phyloP scores from a whole-genome alignment of 2,329 filamentous ascomycete species.

The Aspergillus floridensis region DNA sequence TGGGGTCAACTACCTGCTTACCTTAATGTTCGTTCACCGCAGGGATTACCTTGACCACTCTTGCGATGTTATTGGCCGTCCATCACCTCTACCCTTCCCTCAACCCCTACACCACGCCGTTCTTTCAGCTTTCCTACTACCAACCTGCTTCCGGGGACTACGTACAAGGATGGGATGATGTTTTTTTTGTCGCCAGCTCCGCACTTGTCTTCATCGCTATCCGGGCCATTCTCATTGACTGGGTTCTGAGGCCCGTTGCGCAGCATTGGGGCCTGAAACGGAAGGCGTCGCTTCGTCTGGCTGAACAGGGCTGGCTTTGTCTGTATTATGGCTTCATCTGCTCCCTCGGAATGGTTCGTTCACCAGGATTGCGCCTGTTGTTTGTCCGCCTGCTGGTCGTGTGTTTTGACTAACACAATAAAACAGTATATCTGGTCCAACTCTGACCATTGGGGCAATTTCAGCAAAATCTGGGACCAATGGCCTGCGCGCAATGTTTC shows the following conservation, averaged over 20 bases:
- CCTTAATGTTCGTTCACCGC: slow-evolving; percentile 1
- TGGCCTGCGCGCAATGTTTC: slow-evolving; percentile 78
- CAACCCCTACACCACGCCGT: slow-evolving; percentile 75
- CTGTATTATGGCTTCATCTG: slow-evolving; percentile 81
- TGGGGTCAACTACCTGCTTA: slow-evolving; percentile 1
- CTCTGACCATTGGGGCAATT: slow-evolving; percentile 74
- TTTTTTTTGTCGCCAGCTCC: slow-evolving; percentile 72
- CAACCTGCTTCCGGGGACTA: slow-evolving; percentile 68
- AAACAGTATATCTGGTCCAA: slow-evolving; percentile 73
- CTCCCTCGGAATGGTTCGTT: slow-evolving; percentile 74
- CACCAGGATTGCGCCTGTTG: background rate
- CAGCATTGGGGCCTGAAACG: slow-evolving; percentile 69
- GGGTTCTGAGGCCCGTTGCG: slow-evolving; percentile 76
- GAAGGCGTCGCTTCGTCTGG: slow-evolving; percentile 79
- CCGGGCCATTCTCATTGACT: slow-evolving; percentile 81
- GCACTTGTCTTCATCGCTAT: slow-evolving; percentile 83
- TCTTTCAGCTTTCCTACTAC: slow-evolving; percentile 83
- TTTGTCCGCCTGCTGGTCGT: slow-evolving; percentile 8
- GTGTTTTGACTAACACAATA: background rate
- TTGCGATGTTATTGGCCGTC: slow-evolving; percentile 77
- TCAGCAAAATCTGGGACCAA: slow-evolving; percentile 75
- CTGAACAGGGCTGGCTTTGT: slow-evolving; percentile 90
- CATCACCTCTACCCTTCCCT: slow-evolving; percentile 80
- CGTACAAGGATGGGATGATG: slow-evolving; percentile 74
- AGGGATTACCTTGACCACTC: slow-evolving; percentile 83